Percentiles rank a stretch among this genome's conserved stretches.
Conservation (phyloP, 371 early-diverging fungal species). For the Apophysomyces trapeziformis region DNA sequence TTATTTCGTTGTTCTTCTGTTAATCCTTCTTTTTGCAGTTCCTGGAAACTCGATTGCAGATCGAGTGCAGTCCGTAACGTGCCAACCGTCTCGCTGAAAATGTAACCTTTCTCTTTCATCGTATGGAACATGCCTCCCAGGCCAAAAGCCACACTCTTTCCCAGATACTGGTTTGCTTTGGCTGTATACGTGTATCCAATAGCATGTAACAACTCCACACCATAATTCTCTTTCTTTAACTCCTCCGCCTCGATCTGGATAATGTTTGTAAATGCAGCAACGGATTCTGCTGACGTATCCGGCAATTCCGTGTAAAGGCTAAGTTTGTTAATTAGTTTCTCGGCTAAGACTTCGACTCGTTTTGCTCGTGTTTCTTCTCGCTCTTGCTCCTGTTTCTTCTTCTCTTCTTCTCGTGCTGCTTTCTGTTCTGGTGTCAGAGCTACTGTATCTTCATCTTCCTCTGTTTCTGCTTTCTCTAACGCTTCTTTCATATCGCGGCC, state of each 20-base stretch:
- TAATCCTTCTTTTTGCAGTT: conserved; percentile 81
- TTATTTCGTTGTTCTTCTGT: conserved; percentile 64
- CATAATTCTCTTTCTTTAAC: conserved; percentile 87
- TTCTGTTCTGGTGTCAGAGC: conserved; percentile 61
- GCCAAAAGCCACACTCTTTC: conserved; percentile 71
- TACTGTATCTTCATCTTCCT: conserved; percentile 32
- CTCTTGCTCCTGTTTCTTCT: conserved; percentile 41
- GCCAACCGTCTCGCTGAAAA: conserved; percentile 87
- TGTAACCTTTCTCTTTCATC: conserved; percentile 80
- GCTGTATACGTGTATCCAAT: conserved; percentile 89
- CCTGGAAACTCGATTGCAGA: conserved; percentile 83
- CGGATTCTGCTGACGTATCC: conserved; percentile 43
- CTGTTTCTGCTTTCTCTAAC: conserved; percentile 61
- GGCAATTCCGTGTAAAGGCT: conserved; percentile 74
- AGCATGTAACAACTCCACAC: conserved; percentile 89
- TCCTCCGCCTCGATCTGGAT: conserved; percentile 84
- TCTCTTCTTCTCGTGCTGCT: conserved; percentile 58
- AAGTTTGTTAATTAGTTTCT: conserved; percentile 78
- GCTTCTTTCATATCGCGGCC: conserved; percentile 88
- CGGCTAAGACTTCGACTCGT: conserved; percentile 74
- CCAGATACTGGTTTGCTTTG: conserved; percentile 85
- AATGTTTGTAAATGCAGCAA: conserved; percentile 69
- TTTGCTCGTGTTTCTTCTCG: conserved; percentile 61
- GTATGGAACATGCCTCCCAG: conserved; percentile 71
- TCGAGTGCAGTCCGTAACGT: conserved; percentile 90